These are phyloP conservation scores for Leucocoprinus leucothites DNA, from an alignment of 768 basidiomycete genomes.

Conservation along the genomic window DNA sequence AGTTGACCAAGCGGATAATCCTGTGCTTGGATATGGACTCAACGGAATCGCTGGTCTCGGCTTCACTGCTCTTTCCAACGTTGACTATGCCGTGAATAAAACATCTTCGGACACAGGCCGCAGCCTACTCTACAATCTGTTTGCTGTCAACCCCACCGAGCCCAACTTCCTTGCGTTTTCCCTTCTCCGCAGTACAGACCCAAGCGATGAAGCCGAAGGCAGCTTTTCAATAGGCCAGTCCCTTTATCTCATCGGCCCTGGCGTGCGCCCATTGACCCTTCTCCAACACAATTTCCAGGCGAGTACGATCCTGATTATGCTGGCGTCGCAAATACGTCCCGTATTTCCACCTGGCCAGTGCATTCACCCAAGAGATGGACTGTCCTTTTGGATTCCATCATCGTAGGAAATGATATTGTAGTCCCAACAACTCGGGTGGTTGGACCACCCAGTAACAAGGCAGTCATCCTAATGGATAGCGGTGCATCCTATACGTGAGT, in stretches of 20 bases:
- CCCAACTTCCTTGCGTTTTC: conserved; percentile 83
- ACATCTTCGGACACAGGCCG: conserved; percentile 61
- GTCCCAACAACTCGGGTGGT: conserved; percentile 52
- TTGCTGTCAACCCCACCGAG: conserved; percentile 60
- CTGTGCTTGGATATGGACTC: conserved; percentile 69
- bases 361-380: conserved; percentile 68
- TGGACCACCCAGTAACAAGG: conserved; percentile 63
- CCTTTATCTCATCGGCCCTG: not conserved
- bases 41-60: conserved; percentile 74
- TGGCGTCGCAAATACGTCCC: conserved; percentile 49
- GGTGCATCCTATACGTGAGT: conserved; percentile 80
- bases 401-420: conserved; percentile 51
- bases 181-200: conserved; percentile 56
- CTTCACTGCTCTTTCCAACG: conserved; percentile 70
- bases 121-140: conserved; percentile 73
- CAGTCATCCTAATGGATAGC: conserved; percentile 75
- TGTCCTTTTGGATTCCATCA: conserved; percentile 69
- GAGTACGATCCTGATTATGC: conserved; percentile 66
- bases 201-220: conserved; percentile 56
- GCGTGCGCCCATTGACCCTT: not conserved
- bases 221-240: conserved; percentile 66
- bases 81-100: conserved; percentile 59
- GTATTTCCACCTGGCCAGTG: conserved; percentile 74
- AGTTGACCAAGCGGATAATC: conserved; percentile 61
- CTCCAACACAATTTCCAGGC: conserved; percentile 33